A percentile compares a stretch with the other conserved stretches of the same genome.
These are phyloP conservation scores for Senna siamea DNA, from an alignment of 306 rosid species.

Conservation along the genomic window DNA sequence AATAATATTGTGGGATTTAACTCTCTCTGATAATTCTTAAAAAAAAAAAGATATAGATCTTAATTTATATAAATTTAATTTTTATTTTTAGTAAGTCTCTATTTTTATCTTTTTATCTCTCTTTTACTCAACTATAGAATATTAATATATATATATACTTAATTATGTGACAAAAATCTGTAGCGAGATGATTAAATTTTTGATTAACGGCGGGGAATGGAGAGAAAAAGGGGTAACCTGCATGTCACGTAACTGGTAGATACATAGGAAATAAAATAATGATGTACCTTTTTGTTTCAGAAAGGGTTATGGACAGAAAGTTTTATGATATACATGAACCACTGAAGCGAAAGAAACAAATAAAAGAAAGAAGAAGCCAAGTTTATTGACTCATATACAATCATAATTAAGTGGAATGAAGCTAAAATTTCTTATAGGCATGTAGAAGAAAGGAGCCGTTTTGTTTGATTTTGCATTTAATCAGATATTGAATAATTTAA, in stretches of 20 bases:
- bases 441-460: constrained; percentile 4
- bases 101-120: too few relatives aligned
- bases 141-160: too few relatives aligned
- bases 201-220: constrained; percentile 3
- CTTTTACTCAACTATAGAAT: too few relatives aligned
- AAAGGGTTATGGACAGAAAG: not conserved
- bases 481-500: constrained; percentile 16
- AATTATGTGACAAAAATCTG: not conserved
- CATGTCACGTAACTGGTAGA: constrained; percentile 13
- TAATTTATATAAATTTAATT: too few relatives aligned
- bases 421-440: not conserved
- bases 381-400: not conserved
- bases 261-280: not conserved
- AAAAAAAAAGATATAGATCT: too few relatives aligned
- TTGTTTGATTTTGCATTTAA: constrained; percentile 7
- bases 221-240: not conserved
- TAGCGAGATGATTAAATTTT: not conserved
- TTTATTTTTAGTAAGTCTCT: too few relatives aligned
- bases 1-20: too few relatives aligned
- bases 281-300: not conserved
- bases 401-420: not conserved
- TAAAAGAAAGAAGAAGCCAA: not conserved
- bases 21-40: too few relatives aligned
- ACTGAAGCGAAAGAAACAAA: not conserved
- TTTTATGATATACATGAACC: not conserved